These are phyloP conservation scores for Torrubiellomyces zombiae DNA, from an alignment of 2,329 filamentous ascomycete species.

Conservation along the genomic window DNA sequence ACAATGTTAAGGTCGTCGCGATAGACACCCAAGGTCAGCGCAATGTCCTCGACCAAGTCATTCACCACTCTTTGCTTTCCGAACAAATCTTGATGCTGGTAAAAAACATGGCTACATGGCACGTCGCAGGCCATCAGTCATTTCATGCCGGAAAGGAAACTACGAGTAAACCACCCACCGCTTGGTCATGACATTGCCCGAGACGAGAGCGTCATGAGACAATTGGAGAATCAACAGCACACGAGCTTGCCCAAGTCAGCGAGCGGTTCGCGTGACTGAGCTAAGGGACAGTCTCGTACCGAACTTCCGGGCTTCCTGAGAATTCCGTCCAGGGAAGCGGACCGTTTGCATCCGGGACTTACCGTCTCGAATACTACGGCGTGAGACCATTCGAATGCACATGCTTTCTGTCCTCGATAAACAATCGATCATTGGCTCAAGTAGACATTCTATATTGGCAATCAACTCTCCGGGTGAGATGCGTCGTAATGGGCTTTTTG, in stretches of 20 bases:
- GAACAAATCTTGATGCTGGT: slow-evolving; percentile 59
- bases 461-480: slow-evolving; percentile 11
- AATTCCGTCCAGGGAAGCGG: slow-evolving; percentile 30
- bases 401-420: slow-evolving; percentile 11
- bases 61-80: slow-evolving; percentile 52
- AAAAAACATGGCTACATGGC: slow-evolving; percentile 54
- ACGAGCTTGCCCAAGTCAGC: slow-evolving; percentile 23
- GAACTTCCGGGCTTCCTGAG: slow-evolving; percentile 33
- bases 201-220: slow-evolving; percentile 39
- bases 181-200: slow-evolving; percentile 41
- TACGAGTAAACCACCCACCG: slow-evolving; percentile 24
- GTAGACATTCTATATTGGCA: slow-evolving; percentile 18
- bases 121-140: background rate
- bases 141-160: background rate
- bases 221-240: slow-evolving; percentile 42
- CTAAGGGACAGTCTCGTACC: slow-evolving; percentile 18
- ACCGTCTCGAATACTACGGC: slow-evolving; percentile 6
- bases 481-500: too few relatives aligned
- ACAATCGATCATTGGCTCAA: slow-evolving; percentile 14
- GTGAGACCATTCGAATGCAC: slow-evolving; percentile 11
- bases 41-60: slow-evolving; percentile 56
- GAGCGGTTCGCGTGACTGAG: background rate
- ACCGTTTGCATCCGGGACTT: slow-evolving; percentile 8
- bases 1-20: slow-evolving; percentile 57
- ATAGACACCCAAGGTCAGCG: slow-evolving; percentile 48